These are phyloP conservation scores for Wallacemonas sp. DNA, from an alignment of 208 protist genomes.

Conservation along the genomic window DNA sequence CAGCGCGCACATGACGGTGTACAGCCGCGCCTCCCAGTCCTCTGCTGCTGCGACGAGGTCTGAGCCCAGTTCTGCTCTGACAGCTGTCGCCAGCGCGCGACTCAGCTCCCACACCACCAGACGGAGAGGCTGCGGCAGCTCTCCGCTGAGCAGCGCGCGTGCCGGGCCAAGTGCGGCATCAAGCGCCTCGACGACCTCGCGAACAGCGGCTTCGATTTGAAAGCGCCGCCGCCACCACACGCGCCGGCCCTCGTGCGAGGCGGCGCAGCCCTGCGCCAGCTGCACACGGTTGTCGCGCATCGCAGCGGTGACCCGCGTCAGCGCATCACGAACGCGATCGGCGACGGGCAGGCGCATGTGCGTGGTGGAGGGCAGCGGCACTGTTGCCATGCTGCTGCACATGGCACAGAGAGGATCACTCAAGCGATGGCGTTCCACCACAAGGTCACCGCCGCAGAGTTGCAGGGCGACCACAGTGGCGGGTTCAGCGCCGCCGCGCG, in stretches of 20 bases:
- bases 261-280: conserved; percentile 19
- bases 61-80: conserved; percentile 10
- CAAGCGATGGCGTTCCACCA: conserved; percentile 1
- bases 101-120: conserved; percentile 19
- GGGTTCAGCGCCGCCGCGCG: neutral
- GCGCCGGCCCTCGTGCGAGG: conserved; percentile 16
- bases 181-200: conserved; percentile 29
- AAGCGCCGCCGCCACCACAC: conserved; percentile 35
- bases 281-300: conserved; percentile 28
- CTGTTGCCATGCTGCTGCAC: neutral
- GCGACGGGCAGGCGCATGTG: neutral
- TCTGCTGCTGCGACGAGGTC: neutral
- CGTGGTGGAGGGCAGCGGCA: neutral
- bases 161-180: conserved; percentile 31
- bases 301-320: conserved; percentile 18
- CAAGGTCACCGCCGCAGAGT: neutral
- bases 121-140: conserved; percentile 22
- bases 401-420: neutral
- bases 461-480: neutral
- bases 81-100: conserved; percentile 12
- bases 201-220: conserved; percentile 24
- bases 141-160: conserved; percentile 37
- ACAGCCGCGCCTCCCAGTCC: conserved; percentile 9
- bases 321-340: conserved; percentile 9
- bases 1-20: conserved; percentile 12